These are phyloP conservation scores for Malassezia vespertilionis DNA, from an alignment of 1,284 basidiomycete species.

Conservation along the genomic window DNA sequence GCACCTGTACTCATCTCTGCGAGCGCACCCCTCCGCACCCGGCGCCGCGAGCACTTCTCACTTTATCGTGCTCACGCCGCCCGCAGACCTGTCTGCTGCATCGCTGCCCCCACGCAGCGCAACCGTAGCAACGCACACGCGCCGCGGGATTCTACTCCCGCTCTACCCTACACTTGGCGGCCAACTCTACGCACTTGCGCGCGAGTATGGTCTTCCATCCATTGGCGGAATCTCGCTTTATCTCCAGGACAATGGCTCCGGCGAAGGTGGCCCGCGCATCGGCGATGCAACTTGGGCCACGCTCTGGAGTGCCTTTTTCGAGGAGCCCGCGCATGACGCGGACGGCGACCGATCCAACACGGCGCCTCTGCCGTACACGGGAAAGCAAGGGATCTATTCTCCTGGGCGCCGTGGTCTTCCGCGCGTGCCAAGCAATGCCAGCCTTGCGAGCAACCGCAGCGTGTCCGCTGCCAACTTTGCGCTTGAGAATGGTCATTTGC, in stretches of 20 bases:
- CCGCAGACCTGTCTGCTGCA: conserved; percentile 15
- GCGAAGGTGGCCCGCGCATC: conserved; percentile 38
- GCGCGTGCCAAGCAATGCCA: conserved; percentile 12
- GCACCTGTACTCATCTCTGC: conserved; percentile 7
- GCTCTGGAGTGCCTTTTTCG: conserved; percentile 39
- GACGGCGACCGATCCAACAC: neutral
- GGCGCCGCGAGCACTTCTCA: conserved; percentile 7
- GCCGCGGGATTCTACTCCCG: conserved; percentile 37
- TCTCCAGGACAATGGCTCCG: conserved; percentile 36
- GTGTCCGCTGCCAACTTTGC: conserved; percentile 7
- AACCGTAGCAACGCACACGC: conserved; percentile 11
- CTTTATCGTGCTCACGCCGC: conserved; percentile 14
- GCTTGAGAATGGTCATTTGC: conserved; percentile 20
- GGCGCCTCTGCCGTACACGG: conserved; percentile 13
- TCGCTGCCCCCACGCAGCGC: conserved; percentile 11
- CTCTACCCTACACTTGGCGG: conserved; percentile 42
- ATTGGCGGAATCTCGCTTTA: conserved; percentile 40
- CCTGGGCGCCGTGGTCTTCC: conserved; percentile 2
- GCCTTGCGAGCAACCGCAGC: neutral
- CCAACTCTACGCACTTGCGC: conserved; percentile 43
- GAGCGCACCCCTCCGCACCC: neutral
- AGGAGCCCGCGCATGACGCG: conserved; percentile 12
- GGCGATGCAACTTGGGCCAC: conserved; percentile 39
- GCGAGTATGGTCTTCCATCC: conserved; percentile 41
- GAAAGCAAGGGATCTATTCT: too few relatives aligned